phyloP scores from a whole-genome alignment of 176 grass and related monocot species.

The Bonia amplexicaulis region DNA sequence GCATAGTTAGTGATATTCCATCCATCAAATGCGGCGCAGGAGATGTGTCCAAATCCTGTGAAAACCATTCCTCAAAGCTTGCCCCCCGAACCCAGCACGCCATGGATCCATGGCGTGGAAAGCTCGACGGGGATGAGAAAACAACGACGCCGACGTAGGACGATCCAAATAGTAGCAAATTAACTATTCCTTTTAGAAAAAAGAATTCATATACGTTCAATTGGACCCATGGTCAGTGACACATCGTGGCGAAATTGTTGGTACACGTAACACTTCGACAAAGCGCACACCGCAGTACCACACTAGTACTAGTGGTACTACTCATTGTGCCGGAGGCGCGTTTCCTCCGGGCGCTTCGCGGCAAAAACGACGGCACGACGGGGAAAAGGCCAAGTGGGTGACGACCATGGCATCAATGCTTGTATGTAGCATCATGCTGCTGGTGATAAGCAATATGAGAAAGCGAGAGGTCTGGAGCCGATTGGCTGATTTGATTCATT shows the following conservation, averaged over 20 bases:
- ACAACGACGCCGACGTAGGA: not conserved
- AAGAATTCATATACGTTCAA: not conserved
- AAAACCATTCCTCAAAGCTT: not conserved
- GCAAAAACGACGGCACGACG: not conserved
- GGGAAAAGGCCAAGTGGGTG: not conserved
- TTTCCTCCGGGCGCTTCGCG: not conserved
- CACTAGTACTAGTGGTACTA: not conserved
- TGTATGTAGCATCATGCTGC: not conserved
- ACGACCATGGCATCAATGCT: not conserved
- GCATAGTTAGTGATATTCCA: not conserved
- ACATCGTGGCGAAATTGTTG: not conserved
- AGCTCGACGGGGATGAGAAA: not conserved
- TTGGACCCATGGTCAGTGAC: not conserved
- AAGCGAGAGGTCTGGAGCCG: not conserved
- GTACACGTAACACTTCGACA: not conserved
- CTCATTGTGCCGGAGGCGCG: not conserved
- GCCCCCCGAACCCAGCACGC: not conserved
- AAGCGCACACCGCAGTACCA: not conserved
- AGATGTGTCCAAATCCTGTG: not conserved
- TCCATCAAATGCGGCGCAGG: not conserved
- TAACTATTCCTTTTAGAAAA: not conserved
- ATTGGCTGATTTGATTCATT: not conserved
- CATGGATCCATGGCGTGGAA: not conserved
- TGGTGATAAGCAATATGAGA: not conserved
- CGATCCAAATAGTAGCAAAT: not conserved